Base-by-base conservation (phyloP, 306 rosid species). In the Quercus wislizeni region DNA sequence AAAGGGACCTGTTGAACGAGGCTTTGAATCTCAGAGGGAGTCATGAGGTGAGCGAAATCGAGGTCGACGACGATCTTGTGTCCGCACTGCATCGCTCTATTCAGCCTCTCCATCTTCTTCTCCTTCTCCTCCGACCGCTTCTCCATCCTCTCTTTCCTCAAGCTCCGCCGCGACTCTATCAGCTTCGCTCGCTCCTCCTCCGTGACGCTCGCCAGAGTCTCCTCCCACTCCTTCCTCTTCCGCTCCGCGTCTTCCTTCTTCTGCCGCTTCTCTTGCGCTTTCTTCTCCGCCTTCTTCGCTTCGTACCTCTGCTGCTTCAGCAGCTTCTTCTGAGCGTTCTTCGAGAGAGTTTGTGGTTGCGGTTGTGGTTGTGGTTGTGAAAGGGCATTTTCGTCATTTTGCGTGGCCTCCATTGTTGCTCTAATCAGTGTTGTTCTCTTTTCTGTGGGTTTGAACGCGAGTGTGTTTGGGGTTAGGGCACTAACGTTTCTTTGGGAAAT, bases 161-260 rank as follows among this genome's bases (percentile, higher is more conserved):
- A 62, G 73, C 49, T 83, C 79, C 55, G 86, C 65, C 97, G 86
- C 19, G 92, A 86, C 83, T 90, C 97, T 2, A 94, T 74, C 35
- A 94, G 75, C 88, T 86, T 91, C 75, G 30, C 33, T 52, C 90
- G 85, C 84, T 94, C 99, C 64, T 90, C 97, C 64, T 92, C 95
- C 0, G 85, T 7, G 1, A 89, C 69, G 9, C 79, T 55, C 1
- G 91, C 89, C 35, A 94, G 83, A 5, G 57, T 89, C 70, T 92
- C 92, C 62, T 91, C 91, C 99, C 99, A 94, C 64, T 92, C 97
- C 86, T 81, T 93, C 23, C 97, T 84, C 85, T 92, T 94, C 33
- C 94, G 80, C 83, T 94, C 97, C 0, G 12, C 83, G 2, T 86
- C 90, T 56, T 18, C 84, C 83, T 75, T 89, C 90, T 87, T 91